Evolutionary conservation across 2,329 filamentous ascomycete genomes (phyloP).

Genomic region (Neonectria ditissima): DNA sequence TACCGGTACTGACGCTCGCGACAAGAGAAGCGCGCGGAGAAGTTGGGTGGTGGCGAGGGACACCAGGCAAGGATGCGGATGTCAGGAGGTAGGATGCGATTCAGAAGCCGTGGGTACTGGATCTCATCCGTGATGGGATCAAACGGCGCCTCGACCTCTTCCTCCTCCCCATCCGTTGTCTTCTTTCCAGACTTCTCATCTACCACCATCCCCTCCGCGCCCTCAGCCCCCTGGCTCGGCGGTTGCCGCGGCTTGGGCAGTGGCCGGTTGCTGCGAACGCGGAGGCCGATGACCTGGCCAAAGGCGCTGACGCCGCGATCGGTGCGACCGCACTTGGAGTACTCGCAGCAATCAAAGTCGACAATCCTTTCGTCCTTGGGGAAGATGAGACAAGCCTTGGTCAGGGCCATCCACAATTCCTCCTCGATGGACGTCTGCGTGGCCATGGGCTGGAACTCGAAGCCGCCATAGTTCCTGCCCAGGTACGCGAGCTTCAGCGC

Average conservation of each 20-base stretch:
- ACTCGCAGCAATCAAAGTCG: conserved; percentile 87
- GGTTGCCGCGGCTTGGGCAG: conserved; percentile 52
- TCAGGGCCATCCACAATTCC: conserved; percentile 90
- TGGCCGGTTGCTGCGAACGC: conserved; percentile 83
- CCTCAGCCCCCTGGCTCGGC: conserved; percentile 39
- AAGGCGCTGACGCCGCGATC: conserved; percentile 96
- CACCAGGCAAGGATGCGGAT: conserved; percentile 96
- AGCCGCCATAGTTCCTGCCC: conserved; percentile 91
- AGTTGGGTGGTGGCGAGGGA: conserved; percentile 79
- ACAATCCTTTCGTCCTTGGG: conserved; percentile 73
- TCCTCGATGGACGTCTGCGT: conserved; percentile 88
- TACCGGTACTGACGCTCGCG: conserved; percentile 93
- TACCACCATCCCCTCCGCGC: conserved; percentile 38
- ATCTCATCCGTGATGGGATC: conserved; percentile 85
- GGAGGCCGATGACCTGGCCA: conserved; percentile 89
- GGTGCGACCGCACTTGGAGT: conserved; percentile 94
- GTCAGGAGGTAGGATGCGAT: conserved; percentile 87
- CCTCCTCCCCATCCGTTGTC: conserved; percentile 31
- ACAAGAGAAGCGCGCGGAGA: conserved; percentile 94
- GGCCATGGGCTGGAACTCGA: conserved; percentile 84
- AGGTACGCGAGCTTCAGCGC: conserved; percentile 95
- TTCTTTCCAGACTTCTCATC: conserved; percentile 34
- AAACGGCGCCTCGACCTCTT: conserved; percentile 51
- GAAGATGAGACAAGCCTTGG: conserved; percentile 84
- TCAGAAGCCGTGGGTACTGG: conserved; percentile 84